Evolutionary conservation across 2,329 filamentous ascomycete species (phyloP), one percentile per base, ranked within the genome.

Genomic region (Curvularia sp.): DNA sequence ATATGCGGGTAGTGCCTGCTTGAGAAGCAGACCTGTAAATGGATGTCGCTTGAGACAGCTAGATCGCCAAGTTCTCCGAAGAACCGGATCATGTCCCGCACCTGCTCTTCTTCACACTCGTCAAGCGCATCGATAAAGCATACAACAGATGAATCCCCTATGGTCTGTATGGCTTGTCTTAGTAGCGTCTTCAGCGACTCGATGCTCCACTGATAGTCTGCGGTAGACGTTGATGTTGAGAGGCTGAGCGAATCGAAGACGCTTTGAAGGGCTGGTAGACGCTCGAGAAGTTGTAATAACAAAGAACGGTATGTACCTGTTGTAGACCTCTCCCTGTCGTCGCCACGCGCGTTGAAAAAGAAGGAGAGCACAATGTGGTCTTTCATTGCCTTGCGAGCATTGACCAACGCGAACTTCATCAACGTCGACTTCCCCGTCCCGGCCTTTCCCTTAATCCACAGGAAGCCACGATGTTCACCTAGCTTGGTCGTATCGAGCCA

Each of bases 1-100:
- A 84, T 78, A 5, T 79, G 54, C 0, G 82, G 82, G 19, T 83
- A 84, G 34, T 82, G 80, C 0, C 83, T 0, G 42, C 64, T 67
- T 9, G 64, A 65, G 3, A 65, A 53, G 12, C 64, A 67, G 5
- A 61, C 45, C n/a, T 58, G 68, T 0, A 84, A 63, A 0, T 30
- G 3, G 0, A 67, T 45, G 0, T 51, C 43, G 0, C 27, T 53
- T 3, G 66, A 53, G 0, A 67, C 51, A 3, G 75, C 71, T 0
- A 65, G 10, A 3, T 77, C 62, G 0, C 75, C 73, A 0, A 84
- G 53, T 0, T 74, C 61, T 49, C 82, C 75, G 15, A 84, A 79
- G 52, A 80, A 80, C 0, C 63, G 41, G 1, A 84, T 67, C 78
- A 85, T 82, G 0, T 77, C 72, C 30, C 73, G 72, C 1, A 80